Conservation (phyloP, 2,329 filamentous ascomycete genomes). For the Periglandula ipomoeae region DNA sequence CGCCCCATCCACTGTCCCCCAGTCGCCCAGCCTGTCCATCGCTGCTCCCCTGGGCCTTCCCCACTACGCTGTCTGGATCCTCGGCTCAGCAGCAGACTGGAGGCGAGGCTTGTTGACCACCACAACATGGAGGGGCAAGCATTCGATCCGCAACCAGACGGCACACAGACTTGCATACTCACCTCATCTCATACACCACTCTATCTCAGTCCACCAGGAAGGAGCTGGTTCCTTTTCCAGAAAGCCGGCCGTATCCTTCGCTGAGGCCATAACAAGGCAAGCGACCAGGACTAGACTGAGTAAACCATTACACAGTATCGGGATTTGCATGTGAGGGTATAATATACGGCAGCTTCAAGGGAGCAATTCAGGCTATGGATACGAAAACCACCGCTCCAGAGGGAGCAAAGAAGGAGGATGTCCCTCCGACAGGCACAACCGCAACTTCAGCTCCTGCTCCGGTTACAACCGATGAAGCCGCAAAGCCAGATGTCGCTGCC, state of each 20-base stretch:
- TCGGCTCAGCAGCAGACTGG: constrained; percentile 8
- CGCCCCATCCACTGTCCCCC: too few species aligned
- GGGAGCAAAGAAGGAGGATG: constrained; percentile 14
- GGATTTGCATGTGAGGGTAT: constrained; percentile 11
- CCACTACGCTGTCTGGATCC: constrained; percentile 1
- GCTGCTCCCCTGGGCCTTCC: neutral
- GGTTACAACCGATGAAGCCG: neutral
- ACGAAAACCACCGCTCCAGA: constrained; percentile 12
- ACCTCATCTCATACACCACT: neutral
- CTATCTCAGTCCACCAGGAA: neutral
- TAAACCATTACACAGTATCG: neutral
- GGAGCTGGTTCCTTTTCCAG: neutral
- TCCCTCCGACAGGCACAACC: constrained; percentile 12
- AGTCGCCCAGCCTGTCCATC: too few species aligned
- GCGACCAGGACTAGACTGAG: neutral
- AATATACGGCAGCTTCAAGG: neutral
- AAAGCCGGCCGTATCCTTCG: neutral
- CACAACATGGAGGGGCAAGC: constrained; percentile 5
- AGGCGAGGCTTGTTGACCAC: neutral
- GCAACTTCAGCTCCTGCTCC: constrained; percentile 7
- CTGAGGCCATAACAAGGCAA: neutral
- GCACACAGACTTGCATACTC: neutral
- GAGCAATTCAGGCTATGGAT: constrained; percentile 13
- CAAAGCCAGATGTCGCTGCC: neutral
- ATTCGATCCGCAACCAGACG: neutral